phyloP scores from a whole-genome alignment of 495 filamentous ascomycete genomes.

The Tuber indicum region DNA sequence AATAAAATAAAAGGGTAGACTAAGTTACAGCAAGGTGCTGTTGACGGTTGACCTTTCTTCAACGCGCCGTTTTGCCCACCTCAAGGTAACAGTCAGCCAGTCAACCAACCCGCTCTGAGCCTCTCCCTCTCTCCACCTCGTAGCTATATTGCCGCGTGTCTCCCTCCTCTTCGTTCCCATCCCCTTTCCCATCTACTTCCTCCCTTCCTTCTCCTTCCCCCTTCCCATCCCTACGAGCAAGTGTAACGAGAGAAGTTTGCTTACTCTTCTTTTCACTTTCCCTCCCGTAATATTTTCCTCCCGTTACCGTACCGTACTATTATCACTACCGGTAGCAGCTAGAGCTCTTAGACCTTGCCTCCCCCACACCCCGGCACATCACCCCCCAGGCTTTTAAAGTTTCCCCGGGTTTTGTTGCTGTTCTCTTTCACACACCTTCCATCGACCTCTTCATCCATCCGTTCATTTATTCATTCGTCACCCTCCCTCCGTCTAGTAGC shows the following conservation, averaged over 20 bases:
- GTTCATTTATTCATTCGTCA: constrained; percentile 4
- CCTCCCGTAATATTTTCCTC: neutral
- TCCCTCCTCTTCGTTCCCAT: neutral
- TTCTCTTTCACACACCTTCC: neutral
- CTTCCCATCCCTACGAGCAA: neutral
- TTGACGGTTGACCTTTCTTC: neutral
- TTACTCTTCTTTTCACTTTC: neutral
- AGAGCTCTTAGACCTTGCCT: constrained; percentile 20
- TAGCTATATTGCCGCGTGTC: neutral
- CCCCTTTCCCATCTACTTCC: neutral
- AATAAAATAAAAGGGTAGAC: neutral
- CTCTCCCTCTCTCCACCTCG: neutral
- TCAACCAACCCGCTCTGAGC: constrained; percentile 3
- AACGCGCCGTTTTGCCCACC: neutral
- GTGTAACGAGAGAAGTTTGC: neutral
- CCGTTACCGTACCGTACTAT: neutral
- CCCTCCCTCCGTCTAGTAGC: constrained; percentile 13
- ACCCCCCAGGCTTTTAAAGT: constrained; percentile 1
- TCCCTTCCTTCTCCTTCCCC: neutral
- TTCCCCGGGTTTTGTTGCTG: constrained; percentile 6
- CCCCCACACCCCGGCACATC: constrained; percentile 15
- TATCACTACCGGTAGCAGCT: neutral
- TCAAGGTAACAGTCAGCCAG: neutral
- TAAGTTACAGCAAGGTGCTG: neutral
- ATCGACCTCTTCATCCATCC: constrained; percentile 14